These are phyloP conservation scores for Solanum aculeatissimum DNA, from an alignment of 305 asterid genomes.

Conservation along the genomic window DNA sequence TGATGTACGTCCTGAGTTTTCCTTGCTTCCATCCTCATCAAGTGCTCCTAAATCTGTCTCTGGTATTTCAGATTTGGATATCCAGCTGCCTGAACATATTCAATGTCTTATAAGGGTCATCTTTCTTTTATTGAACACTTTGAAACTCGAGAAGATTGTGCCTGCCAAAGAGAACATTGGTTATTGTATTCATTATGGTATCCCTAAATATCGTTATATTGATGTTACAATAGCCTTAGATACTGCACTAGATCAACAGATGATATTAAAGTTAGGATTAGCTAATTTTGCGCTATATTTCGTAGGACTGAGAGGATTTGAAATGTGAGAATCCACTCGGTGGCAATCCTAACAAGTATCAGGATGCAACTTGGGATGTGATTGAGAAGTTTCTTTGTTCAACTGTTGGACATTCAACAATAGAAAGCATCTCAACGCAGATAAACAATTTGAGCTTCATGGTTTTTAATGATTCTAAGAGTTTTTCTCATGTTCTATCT, in stretches of 20 bases:
- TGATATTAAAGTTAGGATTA: constrained; percentile 22
- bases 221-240: constrained; percentile 30
- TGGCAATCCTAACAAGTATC: constrained; percentile 8
- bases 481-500: not conserved
- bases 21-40: not conserved
- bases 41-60: not conserved
- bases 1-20: not conserved
- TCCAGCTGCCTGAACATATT: constrained; percentile 4
- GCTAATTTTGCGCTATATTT: constrained; percentile 19
- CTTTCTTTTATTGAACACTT: constrained; percentile 25
- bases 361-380: constrained; percentile 10
- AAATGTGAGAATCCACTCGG: constrained; percentile 26
- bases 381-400: constrained; percentile 20
- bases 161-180: constrained; percentile 33
- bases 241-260: constrained; percentile 18
- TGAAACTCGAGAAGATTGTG: constrained; percentile 26
- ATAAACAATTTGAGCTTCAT: constrained; percentile 1
- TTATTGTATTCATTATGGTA: constrained; percentile 30
- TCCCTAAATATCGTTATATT: constrained; percentile 14
- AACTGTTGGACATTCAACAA: constrained; percentile 16
- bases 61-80: constrained; percentile 3
- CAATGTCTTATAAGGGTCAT: constrained; percentile 25
- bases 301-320: constrained; percentile 26
- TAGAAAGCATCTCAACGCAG: constrained; percentile 30
- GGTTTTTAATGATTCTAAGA: not conserved